Conservation (phyloP, 2,329 filamentous ascomycete species). For the Chaetomium globosum region DNA sequence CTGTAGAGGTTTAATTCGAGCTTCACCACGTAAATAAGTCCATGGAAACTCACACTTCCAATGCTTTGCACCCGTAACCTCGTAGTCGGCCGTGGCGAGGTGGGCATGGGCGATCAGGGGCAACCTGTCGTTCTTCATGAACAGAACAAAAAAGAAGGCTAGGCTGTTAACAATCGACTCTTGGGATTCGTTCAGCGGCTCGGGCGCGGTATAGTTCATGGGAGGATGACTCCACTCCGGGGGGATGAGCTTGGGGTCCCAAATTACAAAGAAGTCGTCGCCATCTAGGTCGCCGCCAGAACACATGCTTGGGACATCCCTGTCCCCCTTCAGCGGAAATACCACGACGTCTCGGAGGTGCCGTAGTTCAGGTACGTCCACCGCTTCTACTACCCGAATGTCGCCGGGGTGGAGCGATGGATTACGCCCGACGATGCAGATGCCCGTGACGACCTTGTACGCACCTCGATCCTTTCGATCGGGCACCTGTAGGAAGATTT, state of each 20-base stretch:
- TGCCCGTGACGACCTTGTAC: conserved; percentile 69
- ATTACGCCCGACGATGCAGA: conserved; percentile 86
- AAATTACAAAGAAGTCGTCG: conserved; percentile 93
- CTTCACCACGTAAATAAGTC: not conserved
- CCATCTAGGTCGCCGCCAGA: conserved; percentile 95
- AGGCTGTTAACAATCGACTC: conserved; percentile 74
- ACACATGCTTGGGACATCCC: conserved; percentile 88
- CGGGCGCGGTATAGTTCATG: conserved; percentile 72
- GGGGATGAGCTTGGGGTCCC: conserved; percentile 73
- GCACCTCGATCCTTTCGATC: conserved; percentile 55
- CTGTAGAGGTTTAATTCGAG: conserved; percentile 11
- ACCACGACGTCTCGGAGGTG: conserved; percentile 87
- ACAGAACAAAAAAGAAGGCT: conserved; percentile 82
- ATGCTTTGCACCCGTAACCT: conserved; percentile 65
- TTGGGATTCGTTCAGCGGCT: conserved; percentile 57
- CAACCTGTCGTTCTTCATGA: conserved; percentile 88
- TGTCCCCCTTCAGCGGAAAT: conserved; percentile 79
- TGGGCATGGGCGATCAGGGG: conserved; percentile 80
- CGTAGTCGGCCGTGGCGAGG: conserved; percentile 71
- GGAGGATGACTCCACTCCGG: conserved; percentile 69
- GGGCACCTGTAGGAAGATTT: conserved; percentile 87
- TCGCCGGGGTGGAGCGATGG: conserved; percentile 93
- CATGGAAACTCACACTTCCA: conserved; percentile 56
- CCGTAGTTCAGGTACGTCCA: conserved; percentile 70
- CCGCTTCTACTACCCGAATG: conserved; percentile 81